phyloP scores from a whole-genome alignment of 73 alveolate species.

The Paramecium pentaurelia region DNA sequence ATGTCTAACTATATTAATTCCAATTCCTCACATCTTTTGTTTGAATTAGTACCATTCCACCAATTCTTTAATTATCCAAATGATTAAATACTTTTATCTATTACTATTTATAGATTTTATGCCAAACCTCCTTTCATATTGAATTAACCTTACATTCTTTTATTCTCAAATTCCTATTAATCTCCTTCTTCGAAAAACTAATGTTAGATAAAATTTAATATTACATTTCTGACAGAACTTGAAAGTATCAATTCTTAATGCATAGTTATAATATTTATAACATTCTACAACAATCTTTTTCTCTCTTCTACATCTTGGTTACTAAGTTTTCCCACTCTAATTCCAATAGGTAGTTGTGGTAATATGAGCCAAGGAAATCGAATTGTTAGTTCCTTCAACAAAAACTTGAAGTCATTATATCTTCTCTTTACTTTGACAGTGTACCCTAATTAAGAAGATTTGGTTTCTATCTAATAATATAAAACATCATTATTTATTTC shows the following conservation, averaged over 20 bases:
- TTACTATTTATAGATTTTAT: background rate
- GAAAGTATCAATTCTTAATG: conserved; percentile 15
- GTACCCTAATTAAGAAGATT: background rate
- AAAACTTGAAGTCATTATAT: conserved; percentile 3
- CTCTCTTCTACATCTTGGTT: conserved; percentile 20
- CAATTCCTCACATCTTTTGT: background rate
- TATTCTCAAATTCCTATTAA: background rate
- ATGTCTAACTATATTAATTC: background rate
- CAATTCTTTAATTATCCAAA: background rate
- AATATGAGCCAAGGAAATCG: background rate
- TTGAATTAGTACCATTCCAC: conserved; percentile 11
- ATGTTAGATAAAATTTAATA: background rate
- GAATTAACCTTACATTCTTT: background rate
- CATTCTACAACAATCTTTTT: background rate
- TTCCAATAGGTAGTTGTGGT: background rate
- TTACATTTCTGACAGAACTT: background rate
- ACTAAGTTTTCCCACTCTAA: background rate
- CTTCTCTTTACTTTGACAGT: background rate
- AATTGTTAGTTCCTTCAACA: background rate
- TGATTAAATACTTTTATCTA: background rate
- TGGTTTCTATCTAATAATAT: background rate
- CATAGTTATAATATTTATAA: background rate
- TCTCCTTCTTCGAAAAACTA: background rate
- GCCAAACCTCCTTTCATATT: background rate
- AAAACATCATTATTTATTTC: background rate